Percentiles rank a stretch among this genome's conserved stretches.
These are phyloP conservation scores for Myxozyma sirexii DNA, from an alignment of 805 yeast species.

Conservation along the genomic window DNA sequence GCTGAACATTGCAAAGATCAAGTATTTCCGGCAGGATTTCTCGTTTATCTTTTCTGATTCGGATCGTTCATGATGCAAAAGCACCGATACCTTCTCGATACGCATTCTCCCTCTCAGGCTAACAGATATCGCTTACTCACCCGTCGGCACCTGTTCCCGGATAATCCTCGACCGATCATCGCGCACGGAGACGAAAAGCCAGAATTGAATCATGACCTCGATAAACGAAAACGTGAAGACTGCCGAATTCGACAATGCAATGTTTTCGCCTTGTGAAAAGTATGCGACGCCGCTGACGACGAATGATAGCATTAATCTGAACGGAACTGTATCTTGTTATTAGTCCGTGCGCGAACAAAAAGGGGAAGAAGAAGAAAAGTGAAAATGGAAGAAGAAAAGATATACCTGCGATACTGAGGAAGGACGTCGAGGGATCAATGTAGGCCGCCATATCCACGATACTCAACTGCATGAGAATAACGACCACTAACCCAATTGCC, in stretches of 20 bases:
- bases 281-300: slow-evolving; percentile 29
- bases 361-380: not conserved
- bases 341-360: not conserved
- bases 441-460: slow-evolving; percentile 25
- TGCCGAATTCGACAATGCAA: slow-evolving; percentile 28
- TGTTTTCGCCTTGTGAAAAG: slow-evolving; percentile 18
- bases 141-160: not conserved
- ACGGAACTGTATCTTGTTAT: slow-evolving; percentile 22
- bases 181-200: slow-evolving; percentile 32
- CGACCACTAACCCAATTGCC: slow-evolving; percentile 26
- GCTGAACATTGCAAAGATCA: not conserved
- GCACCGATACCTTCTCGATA: not conserved
- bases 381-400: no score
- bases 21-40: not conserved
- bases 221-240: slow-evolving; percentile 31
- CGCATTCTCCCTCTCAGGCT: no score
- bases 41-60: not conserved
- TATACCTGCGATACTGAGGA: slow-evolving; percentile 27
- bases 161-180: slow-evolving; percentile 26
- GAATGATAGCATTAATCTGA: slow-evolving; percentile 32
- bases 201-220: slow-evolving; percentile 33
- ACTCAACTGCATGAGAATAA: slow-evolving; percentile 23
- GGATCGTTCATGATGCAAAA: not conserved
- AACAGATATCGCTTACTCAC: no score
- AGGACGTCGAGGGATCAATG: slow-evolving; percentile 11